Evolutionary conservation across 208 protist species (phyloP), one percentile per base, ranked within the genome.

Genomic region (Trypanosoma scelopori): DNA sequence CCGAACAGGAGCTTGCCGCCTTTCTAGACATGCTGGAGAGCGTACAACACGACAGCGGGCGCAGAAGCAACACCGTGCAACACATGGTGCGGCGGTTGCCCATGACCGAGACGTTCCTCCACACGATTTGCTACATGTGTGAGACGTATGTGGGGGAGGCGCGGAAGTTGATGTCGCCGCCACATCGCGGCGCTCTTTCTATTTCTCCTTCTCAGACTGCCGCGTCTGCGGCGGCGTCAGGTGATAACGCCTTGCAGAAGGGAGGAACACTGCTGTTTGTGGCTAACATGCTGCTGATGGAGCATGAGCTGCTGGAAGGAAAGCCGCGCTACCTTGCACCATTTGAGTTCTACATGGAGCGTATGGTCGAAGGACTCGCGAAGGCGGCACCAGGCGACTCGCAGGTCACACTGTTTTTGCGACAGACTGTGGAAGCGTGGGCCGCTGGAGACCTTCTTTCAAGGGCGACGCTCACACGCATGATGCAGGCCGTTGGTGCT

Each of bases 101-200:
- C 2, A 71, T 72, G 77, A 82, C 77, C 12, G 72, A 78, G 67
- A 46, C 49, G 37, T 79, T 76, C 50, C 46, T 82, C 5, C 60
- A 72, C 47, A 49, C 71, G 6, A 18, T 75, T 2, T 55, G 18
- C 3, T 74, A 76, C 28, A 7, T 74, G 7, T 58, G 65, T 39
- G 67, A 74, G 18, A 63, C 46, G 11, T 41, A 75, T 42, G 55
- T 79, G 25, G 6, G 52, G n/a, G 47, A 60, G 23, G 63, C 43
- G 4, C 35, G 30, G 25, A 22, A 35, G 20, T 3, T 9, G 20
- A 13, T 20, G 23, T 3, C 27, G 55, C 15, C 11, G 30, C 55
- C 46, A 27, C n/a, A 28, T 27, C 12, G 12, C 27, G 15, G 18
- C 4, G 1, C 11, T 27, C 20, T 12, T 25, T 48, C 25, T n/a